Conservation (phyloP, 2,329 filamentous ascomycete genomes). For the Colletotrichum cuscutae region DNA sequence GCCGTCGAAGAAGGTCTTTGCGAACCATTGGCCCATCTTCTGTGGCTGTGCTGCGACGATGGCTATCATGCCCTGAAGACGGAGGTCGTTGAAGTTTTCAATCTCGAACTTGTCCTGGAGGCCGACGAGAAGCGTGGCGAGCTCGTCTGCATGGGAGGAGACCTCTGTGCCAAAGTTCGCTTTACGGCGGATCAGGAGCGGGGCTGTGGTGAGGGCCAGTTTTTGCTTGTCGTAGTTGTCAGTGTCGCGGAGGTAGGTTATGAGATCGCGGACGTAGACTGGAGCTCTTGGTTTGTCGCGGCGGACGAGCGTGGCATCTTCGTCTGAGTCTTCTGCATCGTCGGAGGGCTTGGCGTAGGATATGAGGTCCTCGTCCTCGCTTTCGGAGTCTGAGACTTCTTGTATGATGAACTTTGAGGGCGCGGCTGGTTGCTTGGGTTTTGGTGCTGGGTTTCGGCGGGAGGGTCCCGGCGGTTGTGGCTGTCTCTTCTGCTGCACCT, state of each 20-base stretch:
- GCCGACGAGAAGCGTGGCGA: conserved; percentile 80
- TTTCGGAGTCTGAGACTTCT: conserved; percentile 70
- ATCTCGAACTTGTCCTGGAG: conserved; percentile 88
- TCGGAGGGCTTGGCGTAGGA: conserved; percentile 88
- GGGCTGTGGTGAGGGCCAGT: conserved; percentile 80
- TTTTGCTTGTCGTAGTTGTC: conserved; percentile 88
- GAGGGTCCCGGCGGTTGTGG: conserved; percentile 18
- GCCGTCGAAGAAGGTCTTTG: conserved; percentile 86
- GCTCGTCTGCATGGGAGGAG: conserved; percentile 81
- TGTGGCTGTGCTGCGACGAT: conserved; percentile 80
- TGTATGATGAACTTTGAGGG: conserved; percentile 66
- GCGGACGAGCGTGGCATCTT: conserved; percentile 88
- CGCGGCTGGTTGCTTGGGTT: conserved; percentile 43
- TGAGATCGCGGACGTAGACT: conserved; percentile 89
- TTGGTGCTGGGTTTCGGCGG: conserved; percentile 38
- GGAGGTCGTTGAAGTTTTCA: conserved; percentile 78
- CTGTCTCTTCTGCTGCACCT: conserved; percentile 34
- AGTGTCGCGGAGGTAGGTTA: conserved; percentile 80
- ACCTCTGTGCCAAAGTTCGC: conserved; percentile 90
- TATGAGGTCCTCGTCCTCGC: conserved; percentile 74
- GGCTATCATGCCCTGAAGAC: conserved; percentile 84
- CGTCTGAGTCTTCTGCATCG: conserved; percentile 90
- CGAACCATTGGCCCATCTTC: conserved; percentile 85
- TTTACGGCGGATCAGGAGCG: conserved; percentile 86
- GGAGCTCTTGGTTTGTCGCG: conserved; percentile 85